Conservation (phyloP, 1,284 basidiomycete species). For the Tremellales sp. region DNA sequence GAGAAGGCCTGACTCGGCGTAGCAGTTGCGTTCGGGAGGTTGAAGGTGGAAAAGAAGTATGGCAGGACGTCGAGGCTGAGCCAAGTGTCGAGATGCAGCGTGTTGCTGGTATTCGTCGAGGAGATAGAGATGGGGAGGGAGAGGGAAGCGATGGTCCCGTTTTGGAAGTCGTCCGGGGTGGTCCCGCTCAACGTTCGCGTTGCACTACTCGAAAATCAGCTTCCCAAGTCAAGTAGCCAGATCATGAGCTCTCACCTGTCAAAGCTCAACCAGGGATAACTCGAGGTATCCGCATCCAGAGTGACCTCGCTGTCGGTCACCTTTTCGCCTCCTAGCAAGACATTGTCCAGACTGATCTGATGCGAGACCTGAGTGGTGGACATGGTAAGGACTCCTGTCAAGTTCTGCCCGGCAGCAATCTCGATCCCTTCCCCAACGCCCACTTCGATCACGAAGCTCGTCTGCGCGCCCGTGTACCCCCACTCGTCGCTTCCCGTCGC, state of each 20-base stretch:
- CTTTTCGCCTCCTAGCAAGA: constrained; percentile 33
- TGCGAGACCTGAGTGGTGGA: no score
- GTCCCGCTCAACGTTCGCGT: constrained; percentile 37
- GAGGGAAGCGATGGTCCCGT: constrained; percentile 43
- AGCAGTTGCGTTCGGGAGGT: constrained; percentile 45
- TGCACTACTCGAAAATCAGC: constrained; percentile 18
- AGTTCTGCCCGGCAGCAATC: constrained; percentile 17
- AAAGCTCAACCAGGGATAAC: constrained; percentile 48
- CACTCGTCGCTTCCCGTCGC: constrained; percentile 47
- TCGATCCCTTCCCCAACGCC: constrained; percentile 37
- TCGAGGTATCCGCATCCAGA: constrained; percentile 33
- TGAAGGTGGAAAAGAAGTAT: constrained; percentile 48
- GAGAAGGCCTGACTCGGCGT: constrained; percentile 32
- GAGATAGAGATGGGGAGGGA: constrained; percentile 42
- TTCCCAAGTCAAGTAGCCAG: background rate
- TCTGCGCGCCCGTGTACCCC: constrained; percentile 47
- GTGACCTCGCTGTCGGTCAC: constrained; percentile 31
- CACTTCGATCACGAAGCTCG: constrained; percentile 47
- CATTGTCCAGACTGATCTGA: no score
- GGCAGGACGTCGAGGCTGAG: constrained; percentile 48
- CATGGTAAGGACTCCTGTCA: constrained; percentile 29
- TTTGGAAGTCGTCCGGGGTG: constrained; percentile 49
- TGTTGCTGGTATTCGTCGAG: constrained; percentile 35
- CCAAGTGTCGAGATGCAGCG: constrained; percentile 31
- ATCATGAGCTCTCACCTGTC: constrained; percentile 37